Base-by-base conservation (phyloP, 495 filamentous ascomycete genomes). In the Xylaria cubensis region DNA sequence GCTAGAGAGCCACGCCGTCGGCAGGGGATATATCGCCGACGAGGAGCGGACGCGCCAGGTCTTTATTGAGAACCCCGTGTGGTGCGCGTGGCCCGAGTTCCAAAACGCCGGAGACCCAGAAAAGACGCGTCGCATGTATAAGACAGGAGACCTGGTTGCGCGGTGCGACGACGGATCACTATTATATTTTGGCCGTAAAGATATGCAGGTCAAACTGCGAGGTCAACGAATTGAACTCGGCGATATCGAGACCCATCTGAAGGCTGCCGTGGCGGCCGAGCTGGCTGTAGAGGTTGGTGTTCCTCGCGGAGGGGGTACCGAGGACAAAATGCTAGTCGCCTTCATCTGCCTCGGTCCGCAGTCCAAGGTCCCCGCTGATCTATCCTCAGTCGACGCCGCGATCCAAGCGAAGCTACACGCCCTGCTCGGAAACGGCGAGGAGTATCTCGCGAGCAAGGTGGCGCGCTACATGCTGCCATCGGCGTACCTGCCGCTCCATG, bases 1-100 rank as follows among this genome's bases (percentile, higher is more conserved):
- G 32, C 24, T 67, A 4, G 62, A 67, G 29, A 61, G 70, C 8
- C 63, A 61, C n/a, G 42, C 51, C 82, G 46, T 84, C 2, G 76
- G 69, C 19, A 72, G 77, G 10, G 83, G 81, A 3, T 84, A 85
- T 62, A 69, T 82, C 36, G 73, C 75, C 48, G 77, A 81, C 39
- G 48, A 71, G 1, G 74, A 69, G 29, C 77, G 76, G 42, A 80
- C 81, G 19, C 62, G 46, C 4, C 67, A 55, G 15, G 70, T 76
- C 10, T 84, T 80, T 65, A 72, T 88, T 17, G 15, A 29, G 12
- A 77, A 83, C 42, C 84, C 85, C 10, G 69, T 75, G 4, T 88
- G 86, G 84, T 56, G 36, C 50, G 44, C 46, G 21, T 42, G 34
- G 62, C 55, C 48, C 32, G 50, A 41, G 46, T 34, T 65, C 24